A percentile compares a stretch with the other conserved stretches of the same genome.
phyloP scores from a whole-genome alignment of 2,329 filamentous ascomycete species.

The Ceratocystis lukuohia region DNA sequence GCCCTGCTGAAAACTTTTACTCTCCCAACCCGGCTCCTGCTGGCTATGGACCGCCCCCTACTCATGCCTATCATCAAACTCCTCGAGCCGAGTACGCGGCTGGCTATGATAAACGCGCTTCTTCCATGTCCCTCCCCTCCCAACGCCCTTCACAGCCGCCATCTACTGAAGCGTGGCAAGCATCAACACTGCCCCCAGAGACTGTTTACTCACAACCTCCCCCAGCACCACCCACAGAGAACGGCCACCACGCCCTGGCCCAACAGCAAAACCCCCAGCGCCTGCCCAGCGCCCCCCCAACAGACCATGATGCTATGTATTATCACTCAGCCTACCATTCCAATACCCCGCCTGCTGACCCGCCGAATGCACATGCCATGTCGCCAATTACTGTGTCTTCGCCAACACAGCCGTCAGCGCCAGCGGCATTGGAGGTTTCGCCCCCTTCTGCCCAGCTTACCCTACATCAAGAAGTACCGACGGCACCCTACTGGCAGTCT shows the following conservation, averaged over 20 bases:
- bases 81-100: conserved; percentile 2
- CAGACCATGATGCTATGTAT: conserved; percentile 43
- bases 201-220: conserved; percentile 27
- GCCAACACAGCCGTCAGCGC: conserved; percentile 7
- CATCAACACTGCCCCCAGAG: conserved; percentile 19
- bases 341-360: conserved; percentile 18
- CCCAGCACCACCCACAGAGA: conserved; percentile 26
- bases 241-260: background rate
- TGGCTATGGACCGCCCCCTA: conserved; percentile 1
- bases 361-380: conserved; percentile 22
- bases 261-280: conserved; percentile 1
- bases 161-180: conserved; percentile 7
- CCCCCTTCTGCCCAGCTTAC: conserved; percentile 4
- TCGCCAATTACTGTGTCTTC: conserved; percentile 13
- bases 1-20: conserved; percentile 69
- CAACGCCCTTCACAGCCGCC: conserved; percentile 9
- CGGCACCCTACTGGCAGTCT: conserved; percentile 14
- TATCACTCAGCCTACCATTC: conserved; percentile 33
- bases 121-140: background rate
- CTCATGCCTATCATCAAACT: conserved; percentile 9
- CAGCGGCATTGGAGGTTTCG: conserved; percentile 13
- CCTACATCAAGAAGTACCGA: conserved; percentile 21
- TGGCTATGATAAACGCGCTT: conserved; percentile 2
- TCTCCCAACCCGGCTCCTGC: conserved; percentile 34
- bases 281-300: conserved; percentile 23